These are phyloP conservation scores for Mycotypha africana DNA, from an alignment of 371 early-diverging fungal genomes.

Conservation along the genomic window DNA sequence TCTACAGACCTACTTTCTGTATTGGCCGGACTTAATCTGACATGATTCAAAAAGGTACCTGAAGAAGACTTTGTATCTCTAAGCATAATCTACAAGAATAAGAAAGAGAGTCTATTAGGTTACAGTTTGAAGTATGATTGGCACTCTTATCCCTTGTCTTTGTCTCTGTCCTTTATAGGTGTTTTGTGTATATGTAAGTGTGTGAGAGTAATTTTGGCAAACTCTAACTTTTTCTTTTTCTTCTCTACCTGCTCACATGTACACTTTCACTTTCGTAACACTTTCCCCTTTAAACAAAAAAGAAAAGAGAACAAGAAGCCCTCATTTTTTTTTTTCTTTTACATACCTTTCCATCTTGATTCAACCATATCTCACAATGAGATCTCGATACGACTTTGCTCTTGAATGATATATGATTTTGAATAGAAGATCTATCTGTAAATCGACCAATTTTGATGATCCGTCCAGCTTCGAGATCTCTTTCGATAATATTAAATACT, in stretches of 20 bases:
- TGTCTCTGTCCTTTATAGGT: too few relatives aligned
- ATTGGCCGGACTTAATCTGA: slow-evolving; percentile 81
- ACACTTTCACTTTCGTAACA: slow-evolving; percentile 1
- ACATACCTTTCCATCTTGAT: slow-evolving; percentile 66
- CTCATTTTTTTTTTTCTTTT: not conserved
- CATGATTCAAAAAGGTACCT: slow-evolving; percentile 94
- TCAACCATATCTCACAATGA: slow-evolving; percentile 91
- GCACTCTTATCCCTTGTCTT: too few relatives aligned
- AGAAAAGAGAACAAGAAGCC: not conserved
- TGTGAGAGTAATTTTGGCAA: too few relatives aligned
- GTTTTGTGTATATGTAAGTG: too few relatives aligned
- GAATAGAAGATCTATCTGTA: slow-evolving; percentile 60
- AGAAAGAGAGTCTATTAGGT: slow-evolving; percentile 1
- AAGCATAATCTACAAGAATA: slow-evolving; percentile 10
- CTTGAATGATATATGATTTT: slow-evolving; percentile 80
- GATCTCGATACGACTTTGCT: slow-evolving; percentile 90
- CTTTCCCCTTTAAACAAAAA: not conserved
- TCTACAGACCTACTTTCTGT: slow-evolving; percentile 78
- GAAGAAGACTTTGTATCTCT: slow-evolving; percentile 89
- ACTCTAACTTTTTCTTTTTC: too few relatives aligned
- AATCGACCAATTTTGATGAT: slow-evolving; percentile 77
- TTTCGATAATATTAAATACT: slow-evolving; percentile 78
- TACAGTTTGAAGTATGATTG: too few relatives aligned
- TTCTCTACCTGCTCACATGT: too few relatives aligned
- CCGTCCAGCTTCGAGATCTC: slow-evolving; percentile 64